phyloP scores from a whole-genome alignment of 495 filamentous ascomycete genomes.

The Neurospora sp. region DNA sequence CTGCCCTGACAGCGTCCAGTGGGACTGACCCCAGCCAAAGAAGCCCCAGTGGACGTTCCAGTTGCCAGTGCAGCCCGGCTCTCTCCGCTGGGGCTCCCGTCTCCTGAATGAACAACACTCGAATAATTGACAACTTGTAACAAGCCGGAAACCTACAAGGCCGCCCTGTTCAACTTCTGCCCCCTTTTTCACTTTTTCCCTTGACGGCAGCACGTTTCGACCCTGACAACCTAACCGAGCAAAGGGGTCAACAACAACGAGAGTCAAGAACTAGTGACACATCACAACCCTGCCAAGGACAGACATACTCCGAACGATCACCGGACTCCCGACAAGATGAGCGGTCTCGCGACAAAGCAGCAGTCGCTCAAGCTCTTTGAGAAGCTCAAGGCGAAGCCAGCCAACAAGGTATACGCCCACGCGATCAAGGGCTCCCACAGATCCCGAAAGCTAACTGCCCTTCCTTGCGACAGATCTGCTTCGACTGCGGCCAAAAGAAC shows the following conservation, averaged over 20 bases:
- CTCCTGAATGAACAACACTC: constrained; percentile 16
- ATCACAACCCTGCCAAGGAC: not conserved
- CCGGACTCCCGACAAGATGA: constrained; percentile 48
- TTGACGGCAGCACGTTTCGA: not conserved
- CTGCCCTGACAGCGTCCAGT: not conserved
- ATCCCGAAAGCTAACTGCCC: not conserved
- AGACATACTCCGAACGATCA: not conserved
- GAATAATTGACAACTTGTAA: constrained; percentile 6
- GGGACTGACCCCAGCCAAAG: not conserved
- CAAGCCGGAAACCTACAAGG: not conserved
- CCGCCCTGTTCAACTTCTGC: not conserved
- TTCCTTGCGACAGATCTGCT: constrained; percentile 60
- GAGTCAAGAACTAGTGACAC: not conserved
- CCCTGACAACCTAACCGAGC: not conserved
- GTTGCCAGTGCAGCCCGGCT: not conserved
- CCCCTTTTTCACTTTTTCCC: not conserved
- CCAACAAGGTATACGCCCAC: constrained; percentile 68
- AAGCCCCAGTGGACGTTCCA: not conserved
- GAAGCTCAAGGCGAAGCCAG: constrained; percentile 86
- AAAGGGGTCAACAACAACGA: not conserved
- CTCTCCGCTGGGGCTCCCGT: constrained; percentile 1
- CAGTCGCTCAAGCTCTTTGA: constrained; percentile 96
- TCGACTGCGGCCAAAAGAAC: constrained; percentile 93
- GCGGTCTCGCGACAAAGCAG: constrained; percentile 75
- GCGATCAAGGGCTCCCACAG: not conserved